phyloP scores from a whole-genome alignment of 768 basidiomycete genomes.

The Infundibulicybe gibba region DNA sequence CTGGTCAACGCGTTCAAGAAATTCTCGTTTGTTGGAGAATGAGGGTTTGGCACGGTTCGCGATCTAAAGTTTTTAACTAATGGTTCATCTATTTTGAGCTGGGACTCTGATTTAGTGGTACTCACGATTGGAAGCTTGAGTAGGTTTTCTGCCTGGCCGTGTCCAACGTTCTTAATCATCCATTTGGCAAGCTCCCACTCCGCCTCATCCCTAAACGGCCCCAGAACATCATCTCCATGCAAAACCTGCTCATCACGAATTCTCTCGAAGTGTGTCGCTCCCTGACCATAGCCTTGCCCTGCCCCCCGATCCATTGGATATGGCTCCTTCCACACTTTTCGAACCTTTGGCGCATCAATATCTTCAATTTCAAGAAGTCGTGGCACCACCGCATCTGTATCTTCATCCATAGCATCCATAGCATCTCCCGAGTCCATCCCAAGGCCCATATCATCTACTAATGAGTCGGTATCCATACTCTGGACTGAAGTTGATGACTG shows the following conservation, averaged over 20 bases:
- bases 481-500: not conserved
- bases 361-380: not conserved
- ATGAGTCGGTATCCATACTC: not conserved
- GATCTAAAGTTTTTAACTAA: too few relatives aligned
- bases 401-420: not conserved
- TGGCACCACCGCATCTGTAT: not conserved
- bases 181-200: constrained; percentile 26
- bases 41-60: not conserved
- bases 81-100: not conserved
- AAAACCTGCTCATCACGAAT: not conserved
- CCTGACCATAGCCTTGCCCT: not conserved
- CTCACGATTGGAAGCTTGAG: constrained; percentile 20
- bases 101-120: not conserved
- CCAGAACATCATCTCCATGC: constrained; percentile 1
- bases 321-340: not conserved
- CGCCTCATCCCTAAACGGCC: constrained; percentile 19
- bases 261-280: not conserved
- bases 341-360: not conserved
- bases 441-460: not conserved
- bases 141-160: constrained; percentile 21
- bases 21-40: not conserved
- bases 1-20: not conserved
- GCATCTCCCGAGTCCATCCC: too few relatives aligned
- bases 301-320: not conserved
- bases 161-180: constrained; percentile 19